A percentile compares a stretch with the other conserved stretches of the same genome.
Conservation (phyloP, 108 stramenopile species). For the Conticribra weissflogii region DNA sequence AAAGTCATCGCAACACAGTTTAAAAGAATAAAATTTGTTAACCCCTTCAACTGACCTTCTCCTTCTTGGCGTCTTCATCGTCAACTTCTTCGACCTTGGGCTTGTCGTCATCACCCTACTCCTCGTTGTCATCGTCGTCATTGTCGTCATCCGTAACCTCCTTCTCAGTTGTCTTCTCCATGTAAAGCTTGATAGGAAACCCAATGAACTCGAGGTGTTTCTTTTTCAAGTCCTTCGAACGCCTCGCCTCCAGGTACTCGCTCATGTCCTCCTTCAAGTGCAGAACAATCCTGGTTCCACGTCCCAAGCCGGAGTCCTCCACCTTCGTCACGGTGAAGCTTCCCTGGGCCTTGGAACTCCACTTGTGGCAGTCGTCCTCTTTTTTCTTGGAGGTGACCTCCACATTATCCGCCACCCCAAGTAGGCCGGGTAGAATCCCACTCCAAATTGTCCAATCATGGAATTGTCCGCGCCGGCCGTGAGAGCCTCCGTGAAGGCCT, state of each 20-base stretch:
- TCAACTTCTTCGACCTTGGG: constrained; percentile 96
- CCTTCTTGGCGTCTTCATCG: constrained; percentile 96
- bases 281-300: constrained; percentile 98
- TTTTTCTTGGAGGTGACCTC: constrained; percentile 97
- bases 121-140: constrained; percentile 98
- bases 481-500: constrained; percentile 99
- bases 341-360: constrained; percentile 98
- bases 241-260: constrained; percentile 98
- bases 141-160: constrained; percentile 99
- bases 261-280: constrained; percentile 99
- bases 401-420: constrained; percentile 99
- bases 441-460: constrained; percentile 99
- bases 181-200: constrained; percentile 99
- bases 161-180: constrained; percentile 99
- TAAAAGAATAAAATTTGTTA: neutral
- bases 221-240: constrained; percentile 99
- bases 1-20: no score
- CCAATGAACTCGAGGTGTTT: constrained; percentile 99
- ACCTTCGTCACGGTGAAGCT: constrained; percentile 93
- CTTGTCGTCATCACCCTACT: constrained; percentile 90
- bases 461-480: constrained; percentile 98
- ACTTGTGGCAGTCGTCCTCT: constrained; percentile 92
- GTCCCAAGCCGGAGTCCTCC: constrained; percentile 80
- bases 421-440: constrained; percentile 99
- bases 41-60: constrained; percentile 95